Percentiles rank a stretch among this genome's conserved stretches.
These are phyloP conservation scores for Anisodus acutangulus DNA, from an alignment of 257 asterid species.

Conservation along the genomic window DNA sequence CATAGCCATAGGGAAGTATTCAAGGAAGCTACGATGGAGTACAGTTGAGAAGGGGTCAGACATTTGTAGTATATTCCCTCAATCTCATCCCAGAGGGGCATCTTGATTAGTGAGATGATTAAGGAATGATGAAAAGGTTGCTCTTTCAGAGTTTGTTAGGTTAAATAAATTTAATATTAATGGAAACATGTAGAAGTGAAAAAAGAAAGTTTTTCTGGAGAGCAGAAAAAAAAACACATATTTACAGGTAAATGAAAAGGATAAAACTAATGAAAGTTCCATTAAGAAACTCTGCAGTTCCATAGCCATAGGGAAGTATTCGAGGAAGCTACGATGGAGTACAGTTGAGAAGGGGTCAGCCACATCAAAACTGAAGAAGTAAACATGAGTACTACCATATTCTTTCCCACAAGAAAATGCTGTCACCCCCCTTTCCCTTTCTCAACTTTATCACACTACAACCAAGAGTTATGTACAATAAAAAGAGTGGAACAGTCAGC, in stretches of 20 bases:
- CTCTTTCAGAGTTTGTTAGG: not conserved
- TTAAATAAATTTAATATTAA: not conserved
- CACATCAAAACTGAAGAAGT: not conserved
- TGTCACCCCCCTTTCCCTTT: not conserved
- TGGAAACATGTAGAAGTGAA: not conserved
- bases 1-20: not conserved
- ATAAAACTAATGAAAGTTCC: not conserved
- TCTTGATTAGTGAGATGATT: not conserved
- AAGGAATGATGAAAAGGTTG: not conserved
- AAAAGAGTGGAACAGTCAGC: not conserved
- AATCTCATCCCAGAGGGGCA: not conserved
- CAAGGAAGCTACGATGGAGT: not conserved
- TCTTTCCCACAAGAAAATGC: not conserved
- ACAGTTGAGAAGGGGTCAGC: not conserved
- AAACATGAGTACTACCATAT: not conserved
- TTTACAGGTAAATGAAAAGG: not conserved
- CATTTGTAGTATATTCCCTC: not conserved
- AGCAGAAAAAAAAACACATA: not conserved
- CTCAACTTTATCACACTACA: not conserved
- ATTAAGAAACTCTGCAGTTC: not conserved
- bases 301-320: slow-evolving; percentile 6
- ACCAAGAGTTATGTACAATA: not conserved
- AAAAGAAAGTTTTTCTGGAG: not conserved
- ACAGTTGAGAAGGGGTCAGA: no score
- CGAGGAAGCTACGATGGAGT: slow-evolving; percentile 7